Conservation (phyloP, 2,329 filamentous ascomycete species). For the Penicillium corylophilum region DNA sequence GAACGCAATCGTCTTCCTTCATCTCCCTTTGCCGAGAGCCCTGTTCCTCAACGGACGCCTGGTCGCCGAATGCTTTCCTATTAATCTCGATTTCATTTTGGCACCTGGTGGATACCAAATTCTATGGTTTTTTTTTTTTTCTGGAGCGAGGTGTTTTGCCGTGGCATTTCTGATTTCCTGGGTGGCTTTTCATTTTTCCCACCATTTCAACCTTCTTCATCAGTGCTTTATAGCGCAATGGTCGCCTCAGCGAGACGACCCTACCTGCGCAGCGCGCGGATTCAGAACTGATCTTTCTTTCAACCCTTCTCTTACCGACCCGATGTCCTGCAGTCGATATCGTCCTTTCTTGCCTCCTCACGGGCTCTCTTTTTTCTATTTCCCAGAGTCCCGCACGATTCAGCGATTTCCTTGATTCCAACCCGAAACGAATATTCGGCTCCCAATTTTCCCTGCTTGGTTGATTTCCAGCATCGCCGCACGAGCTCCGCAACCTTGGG, state of each 20-base stretch:
- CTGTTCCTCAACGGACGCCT: slow-evolving; percentile 35
- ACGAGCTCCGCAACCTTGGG: slow-evolving; percentile 22
- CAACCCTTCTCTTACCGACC: slow-evolving; percentile 7
- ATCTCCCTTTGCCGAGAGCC: slow-evolving; percentile 37
- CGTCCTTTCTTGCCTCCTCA: slow-evolving; percentile 17
- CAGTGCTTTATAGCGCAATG: slow-evolving; percentile 8
- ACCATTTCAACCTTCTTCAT: slow-evolving; percentile 8
- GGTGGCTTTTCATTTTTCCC: slow-evolving; percentile 18
- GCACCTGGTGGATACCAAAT: slow-evolving; percentile 16
- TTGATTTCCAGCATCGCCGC: slow-evolving; percentile 12
- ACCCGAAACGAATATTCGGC: slow-evolving; percentile 14
- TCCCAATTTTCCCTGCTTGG: slow-evolving; percentile 6
- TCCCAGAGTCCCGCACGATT: slow-evolving; percentile 12
- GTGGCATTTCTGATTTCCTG: slow-evolving; percentile 10
- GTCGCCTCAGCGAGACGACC: slow-evolving; percentile 8
- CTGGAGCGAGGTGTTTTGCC: slow-evolving; percentile 26
- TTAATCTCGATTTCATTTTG: slow-evolving; percentile 22
- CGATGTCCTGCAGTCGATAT: slow-evolving; percentile 15
- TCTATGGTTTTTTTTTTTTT: slow-evolving; percentile 20
- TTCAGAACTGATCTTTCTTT: slow-evolving; percentile 1
- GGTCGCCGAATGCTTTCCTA: slow-evolving; percentile 48
- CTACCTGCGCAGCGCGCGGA: slow-evolving; percentile 11
- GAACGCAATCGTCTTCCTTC: slow-evolving; percentile 33
- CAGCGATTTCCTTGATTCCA: slow-evolving; percentile 10
- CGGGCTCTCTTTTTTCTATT: slow-evolving; percentile 4